A percentile compares a stretch with the other conserved stretches of the same genome.
Evolutionary conservation across 2,329 filamentous ascomycete genomes (phyloP).

Genomic region (Magnaporthiopsis poae): DNA sequence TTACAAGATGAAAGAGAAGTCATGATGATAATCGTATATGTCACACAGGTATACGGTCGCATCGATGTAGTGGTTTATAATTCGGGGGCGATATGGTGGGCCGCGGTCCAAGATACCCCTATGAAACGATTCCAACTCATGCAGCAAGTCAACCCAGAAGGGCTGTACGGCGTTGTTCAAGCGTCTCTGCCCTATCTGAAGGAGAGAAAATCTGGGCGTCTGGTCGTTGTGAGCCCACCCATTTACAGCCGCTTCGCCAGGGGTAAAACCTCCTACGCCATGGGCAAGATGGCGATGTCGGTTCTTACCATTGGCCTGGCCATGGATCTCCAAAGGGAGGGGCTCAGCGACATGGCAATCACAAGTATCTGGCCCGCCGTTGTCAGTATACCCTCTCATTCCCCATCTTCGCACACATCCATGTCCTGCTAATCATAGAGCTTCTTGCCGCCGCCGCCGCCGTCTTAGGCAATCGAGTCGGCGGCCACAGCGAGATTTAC

Average conservation of each 20-base stretch:
- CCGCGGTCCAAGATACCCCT: conserved; percentile 61
- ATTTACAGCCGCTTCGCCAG: conserved; percentile 79
- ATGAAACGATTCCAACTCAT: conserved; percentile 69
- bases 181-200: conserved; percentile 58
- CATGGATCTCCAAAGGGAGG: conserved; percentile 68
- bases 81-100: conserved; percentile 78
- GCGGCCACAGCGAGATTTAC: conserved; percentile 56
- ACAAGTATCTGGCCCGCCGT: conserved; percentile 75
- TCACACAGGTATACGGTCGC: conserved; percentile 40
- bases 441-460: neutral
- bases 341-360: conserved; percentile 59
- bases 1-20: neutral
- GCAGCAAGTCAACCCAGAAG: conserved; percentile 65
- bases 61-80: conserved; percentile 75
- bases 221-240: conserved; percentile 72
- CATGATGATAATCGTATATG: neutral
- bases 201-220: conserved; percentile 45
- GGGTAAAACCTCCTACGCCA: conserved; percentile 76
- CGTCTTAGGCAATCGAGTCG: conserved; percentile 53
- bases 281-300: conserved; percentile 72
- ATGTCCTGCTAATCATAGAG: neutral
- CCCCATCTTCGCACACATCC: neutral
- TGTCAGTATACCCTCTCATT: conserved; percentile 34
- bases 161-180: conserved; percentile 64
- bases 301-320: conserved; percentile 71